Evolutionary conservation across 257 asterid species (phyloP).

Genomic region (Perilla frutescens): DNA sequence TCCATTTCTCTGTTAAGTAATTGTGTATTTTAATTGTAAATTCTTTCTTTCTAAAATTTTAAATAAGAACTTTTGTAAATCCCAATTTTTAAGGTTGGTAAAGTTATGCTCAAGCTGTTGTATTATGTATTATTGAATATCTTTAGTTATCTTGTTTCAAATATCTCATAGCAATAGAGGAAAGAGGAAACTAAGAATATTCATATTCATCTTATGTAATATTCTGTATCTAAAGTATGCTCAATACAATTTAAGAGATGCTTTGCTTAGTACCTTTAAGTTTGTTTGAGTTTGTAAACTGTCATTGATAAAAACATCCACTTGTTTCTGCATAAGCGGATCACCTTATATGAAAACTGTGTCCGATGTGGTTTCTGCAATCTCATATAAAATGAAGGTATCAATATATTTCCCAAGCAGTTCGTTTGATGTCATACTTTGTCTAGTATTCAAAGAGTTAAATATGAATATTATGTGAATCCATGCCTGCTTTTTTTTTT

Average conservation of each 20-base stretch:
- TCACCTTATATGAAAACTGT: not conserved
- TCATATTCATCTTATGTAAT: not conserved
- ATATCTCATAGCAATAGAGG: not conserved
- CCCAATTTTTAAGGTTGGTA: constrained; percentile 1
- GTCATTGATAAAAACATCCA: not conserved
- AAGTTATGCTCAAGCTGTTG: not conserved
- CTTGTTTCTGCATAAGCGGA: not conserved
- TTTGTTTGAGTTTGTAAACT: not conserved
- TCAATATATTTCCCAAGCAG: not conserved
- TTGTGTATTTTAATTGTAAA: not conserved
- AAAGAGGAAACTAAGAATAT: not conserved
- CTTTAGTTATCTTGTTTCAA: not conserved
- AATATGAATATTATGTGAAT: not conserved
- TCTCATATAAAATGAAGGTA: constrained; percentile 10
- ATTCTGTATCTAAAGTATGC: not conserved
- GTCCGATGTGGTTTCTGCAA: constrained; percentile 7
- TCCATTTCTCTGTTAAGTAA: constrained; percentile 2
- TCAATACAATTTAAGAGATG: not conserved
- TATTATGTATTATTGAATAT: not conserved
- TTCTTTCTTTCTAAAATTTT: not conserved
- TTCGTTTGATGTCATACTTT: not conserved
- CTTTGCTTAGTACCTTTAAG: not conserved
- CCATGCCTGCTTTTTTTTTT: not conserved
- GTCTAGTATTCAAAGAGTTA: not conserved
- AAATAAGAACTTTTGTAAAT: not conserved